Evolutionary conservation across 2,329 filamentous ascomycete species (phyloP).

Genomic region (Aurifilum marmelostoma): DNA sequence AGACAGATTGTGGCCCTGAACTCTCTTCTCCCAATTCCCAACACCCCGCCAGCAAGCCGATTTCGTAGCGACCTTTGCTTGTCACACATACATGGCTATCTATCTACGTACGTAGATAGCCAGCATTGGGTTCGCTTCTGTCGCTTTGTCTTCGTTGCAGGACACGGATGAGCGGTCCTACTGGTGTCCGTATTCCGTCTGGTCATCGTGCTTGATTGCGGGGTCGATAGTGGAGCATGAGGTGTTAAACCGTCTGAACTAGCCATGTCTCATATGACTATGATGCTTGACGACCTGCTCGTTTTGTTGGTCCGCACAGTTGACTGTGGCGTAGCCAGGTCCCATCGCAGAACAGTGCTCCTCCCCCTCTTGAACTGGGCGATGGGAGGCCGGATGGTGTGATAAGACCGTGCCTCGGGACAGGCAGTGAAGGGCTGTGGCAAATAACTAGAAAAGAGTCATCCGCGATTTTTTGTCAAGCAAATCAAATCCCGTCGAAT

Average conservation of each 20-base stretch:
- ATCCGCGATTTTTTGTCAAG: conserved; percentile 33
- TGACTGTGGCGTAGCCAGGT: conserved; percentile 14
- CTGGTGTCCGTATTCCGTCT: conserved; percentile 9
- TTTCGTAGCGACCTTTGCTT: neutral
- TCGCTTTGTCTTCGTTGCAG: neutral
- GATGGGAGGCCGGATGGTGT: conserved; percentile 14
- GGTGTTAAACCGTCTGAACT: neutral
- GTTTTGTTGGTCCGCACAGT: conserved; percentile 12
- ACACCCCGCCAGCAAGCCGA: neutral
- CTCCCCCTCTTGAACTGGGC: conserved; percentile 13
- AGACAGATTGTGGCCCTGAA: neutral
- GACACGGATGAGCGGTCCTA: neutral
- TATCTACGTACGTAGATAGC: conserved; percentile 2
- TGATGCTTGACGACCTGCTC: conserved; percentile 3
- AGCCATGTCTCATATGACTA: neutral
- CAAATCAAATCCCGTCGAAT: conserved; percentile 48
- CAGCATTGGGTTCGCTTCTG: neutral
- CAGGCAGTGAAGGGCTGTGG: conserved; percentile 15
- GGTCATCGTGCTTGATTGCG: conserved; percentile 7
- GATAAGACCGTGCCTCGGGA: conserved; percentile 8
- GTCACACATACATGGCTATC: neutral
- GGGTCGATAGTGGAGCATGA: conserved; percentile 1
- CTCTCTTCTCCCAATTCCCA: neutral
- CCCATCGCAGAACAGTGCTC: conserved; percentile 9
- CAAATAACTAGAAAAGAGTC: conserved; percentile 18